These are phyloP conservation scores for Leccinellum luteum DNA, from an alignment of 768 basidiomycete species.

Conservation along the genomic window DNA sequence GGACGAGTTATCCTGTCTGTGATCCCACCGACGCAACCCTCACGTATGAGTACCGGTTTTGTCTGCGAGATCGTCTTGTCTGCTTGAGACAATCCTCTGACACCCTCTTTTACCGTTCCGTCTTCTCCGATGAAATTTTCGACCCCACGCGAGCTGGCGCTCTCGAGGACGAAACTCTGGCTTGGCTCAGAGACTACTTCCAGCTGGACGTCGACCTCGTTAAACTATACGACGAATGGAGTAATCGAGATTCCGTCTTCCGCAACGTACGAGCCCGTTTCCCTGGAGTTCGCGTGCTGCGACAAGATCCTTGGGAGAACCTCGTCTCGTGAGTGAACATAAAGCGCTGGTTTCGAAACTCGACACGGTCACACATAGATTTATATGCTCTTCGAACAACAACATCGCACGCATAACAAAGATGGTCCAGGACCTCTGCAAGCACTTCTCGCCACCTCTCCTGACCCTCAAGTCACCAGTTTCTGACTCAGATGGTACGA, in stretches of 20 bases:
- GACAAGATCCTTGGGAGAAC: slow-evolving; percentile 97
- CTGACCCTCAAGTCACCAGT: slow-evolving; percentile 44
- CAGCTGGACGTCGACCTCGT: slow-evolving; percentile 76
- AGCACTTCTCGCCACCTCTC: slow-evolving; percentile 68
- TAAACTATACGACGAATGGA: slow-evolving; percentile 75
- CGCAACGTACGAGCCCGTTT: slow-evolving; percentile 59
- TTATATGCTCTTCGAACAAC: slow-evolving; percentile 98
- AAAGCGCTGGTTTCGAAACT: not conserved
- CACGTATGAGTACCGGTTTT: slow-evolving; percentile 74
- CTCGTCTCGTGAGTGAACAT: slow-evolving; percentile 74
- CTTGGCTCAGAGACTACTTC: slow-evolving; percentile 85
- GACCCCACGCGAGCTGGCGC: slow-evolving; percentile 30
- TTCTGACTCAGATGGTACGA: slow-evolving; percentile 28
- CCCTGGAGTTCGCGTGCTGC: slow-evolving; percentile 78
- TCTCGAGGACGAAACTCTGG: slow-evolving; percentile 62
- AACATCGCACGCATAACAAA: slow-evolving; percentile 93
- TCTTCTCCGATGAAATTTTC: slow-evolving; percentile 50
- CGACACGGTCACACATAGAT: slow-evolving; percentile 46
- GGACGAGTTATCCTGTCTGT: slow-evolving; percentile 47
- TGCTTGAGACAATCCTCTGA: slow-evolving; percentile 73
- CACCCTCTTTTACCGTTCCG: slow-evolving; percentile 66
- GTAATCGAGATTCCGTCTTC: slow-evolving; percentile 71
- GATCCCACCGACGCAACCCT: slow-evolving; percentile 16
- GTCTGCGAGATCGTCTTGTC: slow-evolving; percentile 78
- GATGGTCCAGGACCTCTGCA: slow-evolving; percentile 85